Base-by-base conservation (phyloP, 108 stramenopile species). In the Nitzschia sp. region DNA sequence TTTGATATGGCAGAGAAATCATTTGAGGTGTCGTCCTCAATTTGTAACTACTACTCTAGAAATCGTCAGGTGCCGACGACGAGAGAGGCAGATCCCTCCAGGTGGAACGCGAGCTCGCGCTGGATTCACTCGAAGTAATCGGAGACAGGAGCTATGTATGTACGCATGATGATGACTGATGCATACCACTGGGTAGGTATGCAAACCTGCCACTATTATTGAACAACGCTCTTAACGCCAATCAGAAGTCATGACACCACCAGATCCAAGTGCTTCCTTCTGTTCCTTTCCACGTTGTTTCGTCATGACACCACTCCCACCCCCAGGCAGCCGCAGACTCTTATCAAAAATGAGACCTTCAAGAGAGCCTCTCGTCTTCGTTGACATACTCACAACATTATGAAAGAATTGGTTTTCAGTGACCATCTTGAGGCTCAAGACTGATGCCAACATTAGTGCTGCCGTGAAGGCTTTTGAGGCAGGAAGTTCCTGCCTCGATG, bases 341-440 rank as follows among this genome's bases (percentile, higher is more conserved):
- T 96, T 96, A 60, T 92, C 90, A 75, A 92, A 96, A 32, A 89
- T 86, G 63, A 92, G 29, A 17, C 85, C 93, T 53, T 84, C 79
- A 1, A 92, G 38, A 13, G 84, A 62, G 1, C 91, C 91, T 19
- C 94, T 78, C n/a, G 91, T 88, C 54, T 85, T 55, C 9, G 85
- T 84, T 4, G 90, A 82, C 57, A 81, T 76, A 46, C 74, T 84
- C 46, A 88, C 84, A 60, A 91, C 77, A 46, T 77, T 68, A 75
- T 95, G 90, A 72, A 95, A 97, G 70, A 90, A 95, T 65, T 84
- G 82, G 62, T 95, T 97, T 68, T 97, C 96, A 9, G 92, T 75
- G 19, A 93, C 64, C 82, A 90, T 95, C 80, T 97, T 97, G 26
- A 83, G 21, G 25, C 54, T 66, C 51, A 92, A 54, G 4, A 92